Evolutionary conservation across 2,329 filamentous ascomycete species (phyloP).

Genomic region (Knoxdaviesia proteae): DNA sequence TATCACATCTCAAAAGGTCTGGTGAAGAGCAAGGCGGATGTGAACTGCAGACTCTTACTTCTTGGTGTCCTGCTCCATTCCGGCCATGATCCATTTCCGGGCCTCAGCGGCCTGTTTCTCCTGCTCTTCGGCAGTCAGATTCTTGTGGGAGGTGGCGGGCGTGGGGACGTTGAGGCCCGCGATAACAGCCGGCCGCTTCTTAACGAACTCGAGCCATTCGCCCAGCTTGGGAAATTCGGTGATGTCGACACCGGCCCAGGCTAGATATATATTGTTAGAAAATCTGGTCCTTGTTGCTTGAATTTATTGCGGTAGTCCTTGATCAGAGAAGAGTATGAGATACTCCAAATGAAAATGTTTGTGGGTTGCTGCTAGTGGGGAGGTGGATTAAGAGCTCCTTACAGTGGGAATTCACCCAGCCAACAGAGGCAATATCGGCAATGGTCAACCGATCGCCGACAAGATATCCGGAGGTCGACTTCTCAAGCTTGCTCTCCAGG

Average conservation of each 20-base stretch:
- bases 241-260: constrained; percentile 32
- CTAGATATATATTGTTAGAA: constrained; percentile 7
- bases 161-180: constrained; percentile 56
- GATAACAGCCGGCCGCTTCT: constrained; percentile 48
- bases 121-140: constrained; percentile 27
- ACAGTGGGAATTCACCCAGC: constrained; percentile 45
- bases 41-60: constrained; percentile 11
- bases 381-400: constrained; percentile 10
- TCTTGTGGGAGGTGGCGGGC: constrained; percentile 29
- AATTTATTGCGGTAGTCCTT: neutral
- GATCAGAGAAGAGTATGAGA: neutral
- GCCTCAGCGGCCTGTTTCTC: constrained; percentile 31
- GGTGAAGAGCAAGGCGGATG: no score
- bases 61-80: constrained; percentile 47
- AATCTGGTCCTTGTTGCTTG: neutral
- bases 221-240: constrained; percentile 56
- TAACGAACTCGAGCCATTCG: constrained; percentile 55
- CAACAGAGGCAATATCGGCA: constrained; percentile 64
- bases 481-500: constrained; percentile 48
- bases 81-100: constrained; percentile 44
- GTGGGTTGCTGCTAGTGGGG: neutral
- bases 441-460: constrained; percentile 51
- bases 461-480: constrained; percentile 32
- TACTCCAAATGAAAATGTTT: neutral
- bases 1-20: no score